Evolutionary conservation across 805 yeast species (phyloP), one percentile per base, ranked within the genome.

Genomic region (Zygosaccharomyces kombuchaensis): DNA sequence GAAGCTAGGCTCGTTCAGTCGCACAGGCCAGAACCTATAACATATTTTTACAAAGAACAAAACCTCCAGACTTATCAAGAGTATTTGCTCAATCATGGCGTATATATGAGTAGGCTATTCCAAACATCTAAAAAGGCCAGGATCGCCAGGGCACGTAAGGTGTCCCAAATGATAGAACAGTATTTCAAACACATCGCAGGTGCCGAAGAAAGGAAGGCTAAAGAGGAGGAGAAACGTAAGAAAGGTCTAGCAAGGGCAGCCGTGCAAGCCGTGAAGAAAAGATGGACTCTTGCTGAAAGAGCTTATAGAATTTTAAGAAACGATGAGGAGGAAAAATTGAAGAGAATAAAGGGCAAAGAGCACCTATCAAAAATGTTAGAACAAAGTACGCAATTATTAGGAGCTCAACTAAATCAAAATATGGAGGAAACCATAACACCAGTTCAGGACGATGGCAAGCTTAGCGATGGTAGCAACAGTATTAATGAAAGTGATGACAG

Each of bases 281-380:
- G 93, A 58, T 93, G 99, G 99, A 70, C 75, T 17, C 74, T 89
- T 40, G 99, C 97, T 2, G 87, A 83, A 51, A 88, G 86, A 62
- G 95, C 87, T 1, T 83, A 77, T 59, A 74, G 73, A 40, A 84
- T 81, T 12, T 70, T 86, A 48, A 93, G 86, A 59, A 82, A 82
- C 38, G 80, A 83, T 50, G 87, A 85, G 54, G 83, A 77, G 48
- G 96, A 87, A 55, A 90, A 86, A 53, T 75, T 84, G 56, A 84
- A 88, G 60, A 78, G 86, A 44, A 77, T 78, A 8, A 81, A 84
- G 58, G 96, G 97, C 31, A 85, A 89, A 60, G 86, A 87, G 57
- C 96, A 90, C 61, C 72, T 91, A 46, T 81, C 87, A 46, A 84
- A 87, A 59, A 90, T 91, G 74, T 70, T 91, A 46, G 95, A 90